Evolutionary conservation across 805 yeast genomes (phyloP).

Genomic region (Spathaspora arborariae): DNA sequence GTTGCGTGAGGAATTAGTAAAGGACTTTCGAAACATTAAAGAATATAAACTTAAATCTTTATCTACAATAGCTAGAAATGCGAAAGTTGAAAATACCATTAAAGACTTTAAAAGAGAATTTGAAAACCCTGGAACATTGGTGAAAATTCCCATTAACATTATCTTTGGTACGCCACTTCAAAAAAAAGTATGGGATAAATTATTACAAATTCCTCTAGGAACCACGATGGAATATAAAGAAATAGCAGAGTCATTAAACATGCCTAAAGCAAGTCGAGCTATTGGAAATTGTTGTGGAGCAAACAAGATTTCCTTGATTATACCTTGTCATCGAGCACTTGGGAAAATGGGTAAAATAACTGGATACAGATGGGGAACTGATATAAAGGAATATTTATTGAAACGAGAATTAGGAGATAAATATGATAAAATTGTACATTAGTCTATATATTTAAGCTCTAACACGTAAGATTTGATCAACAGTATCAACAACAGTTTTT

Average conservation of each 20-base stretch:
- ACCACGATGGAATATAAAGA: slow-evolving; percentile 26
- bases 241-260: slow-evolving; percentile 27
- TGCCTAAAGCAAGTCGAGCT: slow-evolving; percentile 30
- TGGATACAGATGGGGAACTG: slow-evolving; percentile 38
- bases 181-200: slow-evolving; percentile 33
- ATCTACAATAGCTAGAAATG: neutral
- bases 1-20: slow-evolving; percentile 8
- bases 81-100: slow-evolving; percentile 8
- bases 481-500: slow-evolving; percentile 39
- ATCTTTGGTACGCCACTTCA: slow-evolving; percentile 40
- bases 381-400: slow-evolving; percentile 25
- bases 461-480: slow-evolving; percentile 24
- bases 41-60: slow-evolving; percentile 8
- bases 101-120: slow-evolving; percentile 7
- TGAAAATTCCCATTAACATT: slow-evolving; percentile 3
- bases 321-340: slow-evolving; percentile 44
- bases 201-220: slow-evolving; percentile 25
- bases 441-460: neutral
- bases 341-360: slow-evolving; percentile 26
- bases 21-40: slow-evolving; percentile 11
- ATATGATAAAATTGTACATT: neutral
- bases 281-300: slow-evolving; percentile 40
- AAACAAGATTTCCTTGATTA: slow-evolving; percentile 34
- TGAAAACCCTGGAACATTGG: slow-evolving; percentile 9
- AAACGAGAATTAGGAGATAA: slow-evolving; percentile 16